Conservation (phyloP, 2,329 filamentous ascomycete genomes). For the Sporothrix brunneoviolacea region DNA sequence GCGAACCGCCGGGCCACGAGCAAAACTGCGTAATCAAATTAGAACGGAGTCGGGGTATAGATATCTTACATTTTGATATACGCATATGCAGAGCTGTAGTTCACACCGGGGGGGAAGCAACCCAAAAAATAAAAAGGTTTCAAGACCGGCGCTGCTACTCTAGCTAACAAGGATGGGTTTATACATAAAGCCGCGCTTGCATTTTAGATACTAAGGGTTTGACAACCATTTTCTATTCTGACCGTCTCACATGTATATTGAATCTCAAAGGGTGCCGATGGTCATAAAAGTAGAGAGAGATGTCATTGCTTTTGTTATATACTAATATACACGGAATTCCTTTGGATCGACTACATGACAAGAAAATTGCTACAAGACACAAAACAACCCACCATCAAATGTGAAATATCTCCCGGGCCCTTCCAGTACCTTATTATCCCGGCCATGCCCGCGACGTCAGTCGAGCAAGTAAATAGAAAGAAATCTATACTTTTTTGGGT, state of each 20-base stretch:
- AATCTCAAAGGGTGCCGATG: neutral
- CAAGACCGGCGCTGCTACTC: neutral
- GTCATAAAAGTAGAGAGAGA: constrained; percentile 9
- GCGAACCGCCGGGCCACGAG: constrained; percentile 12
- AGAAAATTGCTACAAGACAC: neutral
- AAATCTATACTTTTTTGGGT: no score
- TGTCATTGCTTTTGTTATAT: constrained; percentile 4
- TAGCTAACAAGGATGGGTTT: no score
- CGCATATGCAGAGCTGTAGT: neutral
- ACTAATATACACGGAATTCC: constrained; percentile 7
- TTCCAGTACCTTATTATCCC: no score
- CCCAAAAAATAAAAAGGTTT: neutral
- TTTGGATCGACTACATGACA: neutral
- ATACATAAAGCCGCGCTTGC: no score
- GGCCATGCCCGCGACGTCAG: no score
- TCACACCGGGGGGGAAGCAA: no score
- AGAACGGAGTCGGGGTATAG: neutral
- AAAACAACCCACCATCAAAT: no score
- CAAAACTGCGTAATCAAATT: constrained; percentile 4
- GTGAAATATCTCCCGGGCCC: no score
- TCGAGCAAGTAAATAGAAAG: no score
- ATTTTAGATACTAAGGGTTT: no score
- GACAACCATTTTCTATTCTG: neutral
- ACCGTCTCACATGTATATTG: neutral
- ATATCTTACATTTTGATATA: no score